Base-by-base conservation (phyloP, 1,284 basidiomycete genomes). In the Boletus sp. region DNA sequence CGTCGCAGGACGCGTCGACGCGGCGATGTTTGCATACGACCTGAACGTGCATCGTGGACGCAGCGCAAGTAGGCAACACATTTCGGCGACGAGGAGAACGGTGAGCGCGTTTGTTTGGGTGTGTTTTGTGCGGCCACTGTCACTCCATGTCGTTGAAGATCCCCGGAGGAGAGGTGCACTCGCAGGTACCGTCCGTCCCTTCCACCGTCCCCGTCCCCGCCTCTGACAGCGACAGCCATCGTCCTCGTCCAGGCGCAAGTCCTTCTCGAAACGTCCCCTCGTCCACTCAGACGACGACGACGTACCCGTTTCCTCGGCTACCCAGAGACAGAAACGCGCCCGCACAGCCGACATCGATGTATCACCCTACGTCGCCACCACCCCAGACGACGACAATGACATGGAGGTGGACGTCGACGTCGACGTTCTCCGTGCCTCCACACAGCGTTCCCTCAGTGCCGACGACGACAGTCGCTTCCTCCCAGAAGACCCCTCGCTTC, bases 1-100 rank as follows among this genome's bases (percentile, higher is more conserved):
- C 33, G 61, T 58, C 42, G 62, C 50, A 1, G 60, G 56, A 12
- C 56, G 60, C 79, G 76, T 29, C 78, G 57, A 53, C 67, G 65
- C 36, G 63, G 56, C 55, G 61, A 54, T 31, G 53, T 13, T 60
- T n/a, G 57, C 60, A 59, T 67, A 57, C n/a, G 63, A 58, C 36
- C 67, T 59, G 36, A 43, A 43, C 27, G 57, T 36, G 35, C 36
- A 11, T 20, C 45, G 51, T 24, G 57, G 50, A 36, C 65, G 50
- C 29, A 64, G 45, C 11, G 53, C 53, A 4, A 31, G 24, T 3
- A 57, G 37, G 27, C 65, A 41, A 22, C 64, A 64, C 69, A 70
- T 70, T 54, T 33, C 47, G 36, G 18, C 33, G 53, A 15, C 22
- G 51, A 35, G 9, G 59, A 7, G 4, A 24, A 53, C 44, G 31